Conservation (phyloP, 2,329 filamentous ascomycete species). For the Cladosporium halotolerans region DNA sequence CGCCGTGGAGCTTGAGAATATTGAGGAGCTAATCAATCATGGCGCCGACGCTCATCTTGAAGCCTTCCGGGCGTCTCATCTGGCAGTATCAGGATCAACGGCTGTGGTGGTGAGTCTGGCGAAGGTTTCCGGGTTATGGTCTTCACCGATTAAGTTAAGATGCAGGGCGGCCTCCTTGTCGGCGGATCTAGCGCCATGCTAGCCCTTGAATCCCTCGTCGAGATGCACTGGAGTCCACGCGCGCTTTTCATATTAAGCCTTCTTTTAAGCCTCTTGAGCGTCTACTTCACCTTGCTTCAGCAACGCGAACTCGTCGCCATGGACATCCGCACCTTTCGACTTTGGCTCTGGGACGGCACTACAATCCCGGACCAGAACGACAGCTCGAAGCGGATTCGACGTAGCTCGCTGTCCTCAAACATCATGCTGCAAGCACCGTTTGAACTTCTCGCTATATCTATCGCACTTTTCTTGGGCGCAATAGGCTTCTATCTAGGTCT, state of each 20-base stretch:
- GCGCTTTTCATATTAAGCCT: conserved; percentile 15
- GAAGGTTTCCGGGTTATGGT: background rate
- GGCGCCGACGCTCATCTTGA: conserved; percentile 10
- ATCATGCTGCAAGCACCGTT: conserved; percentile 13
- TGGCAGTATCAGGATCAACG: conserved; percentile 10
- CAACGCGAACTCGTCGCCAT: conserved; percentile 11
- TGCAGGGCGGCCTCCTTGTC: conserved; percentile 4
- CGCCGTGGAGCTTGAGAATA: conserved; percentile 12
- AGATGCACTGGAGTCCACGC: conserved; percentile 14
- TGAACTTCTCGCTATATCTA: conserved; percentile 13
- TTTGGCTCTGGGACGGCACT: conserved; percentile 13
- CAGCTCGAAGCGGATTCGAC: background rate
- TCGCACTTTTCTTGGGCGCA: conserved; percentile 11
- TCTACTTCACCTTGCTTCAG: conserved; percentile 16
- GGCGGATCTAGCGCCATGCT: conserved; percentile 1
- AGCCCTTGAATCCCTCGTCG: conserved; percentile 2
- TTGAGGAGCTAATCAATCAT: conserved; percentile 13
- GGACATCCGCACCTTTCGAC: conserved; percentile 7
- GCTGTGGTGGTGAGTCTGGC: conserved; percentile 12
- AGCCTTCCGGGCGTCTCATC: conserved; percentile 8
- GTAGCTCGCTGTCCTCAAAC: conserved; percentile 12
- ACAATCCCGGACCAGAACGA: background rate
- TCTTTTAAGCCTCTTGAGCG: conserved; percentile 13
- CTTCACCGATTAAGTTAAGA: too few relatives aligned
- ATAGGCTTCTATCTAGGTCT: conserved; percentile 13